Evolutionary conservation across 1,284 basidiomycete genomes (phyloP).

Genomic region (Ganoderma leucocontextum): DNA sequence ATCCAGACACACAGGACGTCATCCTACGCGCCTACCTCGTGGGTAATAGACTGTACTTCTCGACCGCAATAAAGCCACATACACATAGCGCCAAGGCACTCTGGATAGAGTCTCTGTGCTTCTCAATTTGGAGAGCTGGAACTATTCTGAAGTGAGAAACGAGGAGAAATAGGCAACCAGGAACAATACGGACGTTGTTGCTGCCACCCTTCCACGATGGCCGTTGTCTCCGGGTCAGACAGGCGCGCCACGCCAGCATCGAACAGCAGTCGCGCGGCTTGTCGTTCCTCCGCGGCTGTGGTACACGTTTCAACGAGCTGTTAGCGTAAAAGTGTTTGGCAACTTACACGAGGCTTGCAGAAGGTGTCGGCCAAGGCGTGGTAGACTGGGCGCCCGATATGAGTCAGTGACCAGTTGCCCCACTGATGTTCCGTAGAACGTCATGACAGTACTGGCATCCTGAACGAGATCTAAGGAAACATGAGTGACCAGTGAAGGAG

Average conservation of each 20-base stretch:
- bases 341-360: conserved; percentile 74
- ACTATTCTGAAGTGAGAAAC: conserved; percentile 52
- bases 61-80: conserved; percentile 84
- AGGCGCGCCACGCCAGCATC: conserved; percentile 75
- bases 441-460: conserved; percentile 72
- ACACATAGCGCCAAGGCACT: conserved; percentile 80
- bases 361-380: conserved; percentile 79
- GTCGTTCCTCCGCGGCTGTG: conserved; percentile 72
- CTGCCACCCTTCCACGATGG: conserved; percentile 74
- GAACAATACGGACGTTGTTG: conserved; percentile 59
- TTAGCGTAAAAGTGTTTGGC: not conserved
- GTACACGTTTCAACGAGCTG: not conserved
- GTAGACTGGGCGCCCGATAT: conserved; percentile 75
- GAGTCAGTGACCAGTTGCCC: conserved; percentile 61
- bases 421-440: conserved; percentile 81
- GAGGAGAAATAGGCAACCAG: not conserved
- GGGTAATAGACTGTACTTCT: conserved; percentile 82
- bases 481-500: conserved; percentile 4
- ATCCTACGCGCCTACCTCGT: conserved; percentile 57
- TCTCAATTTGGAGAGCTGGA: conserved; percentile 69
- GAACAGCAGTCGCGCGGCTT: conserved; percentile 79
- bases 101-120: conserved; percentile 58
- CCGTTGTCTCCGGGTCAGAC: conserved; percentile 70
- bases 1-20: not conserved
- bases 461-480: conserved; percentile 64